A percentile compares a stretch with the other conserved stretches of the same genome.
phyloP scores from a whole-genome alignment of 192 early-diverging fungal species.

The Podila verticillata region DNA sequence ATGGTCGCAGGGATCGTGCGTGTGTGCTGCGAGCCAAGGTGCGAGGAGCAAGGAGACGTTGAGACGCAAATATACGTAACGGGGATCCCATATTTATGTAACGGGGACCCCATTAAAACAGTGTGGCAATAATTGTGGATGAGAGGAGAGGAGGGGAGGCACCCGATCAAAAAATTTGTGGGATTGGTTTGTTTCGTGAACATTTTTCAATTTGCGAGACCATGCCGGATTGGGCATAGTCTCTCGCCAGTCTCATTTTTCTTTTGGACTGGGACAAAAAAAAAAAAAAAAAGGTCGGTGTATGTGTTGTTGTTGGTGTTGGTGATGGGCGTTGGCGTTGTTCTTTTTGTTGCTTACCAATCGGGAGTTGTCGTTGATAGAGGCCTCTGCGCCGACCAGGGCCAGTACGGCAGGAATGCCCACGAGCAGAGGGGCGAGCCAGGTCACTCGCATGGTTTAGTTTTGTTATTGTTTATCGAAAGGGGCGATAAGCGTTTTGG shows the following conservation, averaged over 20 bases:
- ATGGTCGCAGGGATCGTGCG: too few species aligned
- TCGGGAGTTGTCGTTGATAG: background rate
- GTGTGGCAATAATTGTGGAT: too few species aligned
- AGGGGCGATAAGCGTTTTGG: background rate
- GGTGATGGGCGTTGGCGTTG: too few species aligned
- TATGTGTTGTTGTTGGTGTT: background rate
- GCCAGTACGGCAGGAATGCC: constrained; percentile 1
- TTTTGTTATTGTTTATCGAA: background rate
- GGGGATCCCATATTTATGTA: too few species aligned
- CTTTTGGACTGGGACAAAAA: background rate
- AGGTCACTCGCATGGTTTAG: constrained; percentile 2
- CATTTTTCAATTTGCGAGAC: constrained; percentile 1
- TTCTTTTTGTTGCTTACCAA: background rate
- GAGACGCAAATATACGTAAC: too few species aligned
- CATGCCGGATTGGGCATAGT: constrained; percentile 34
- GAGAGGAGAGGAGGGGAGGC: too few species aligned
- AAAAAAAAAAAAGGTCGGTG: background rate
- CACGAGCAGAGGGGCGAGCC: background rate
- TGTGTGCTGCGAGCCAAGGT: too few species aligned
- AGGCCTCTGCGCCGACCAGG: background rate
- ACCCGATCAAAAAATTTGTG: too few species aligned
- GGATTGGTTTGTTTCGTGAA: too few species aligned
- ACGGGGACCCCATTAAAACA: too few species aligned
- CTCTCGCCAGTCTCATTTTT: background rate
- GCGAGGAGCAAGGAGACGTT: too few species aligned